Conservation (phyloP, 345 rosid genomes). For the Arabis alpina region DNA sequence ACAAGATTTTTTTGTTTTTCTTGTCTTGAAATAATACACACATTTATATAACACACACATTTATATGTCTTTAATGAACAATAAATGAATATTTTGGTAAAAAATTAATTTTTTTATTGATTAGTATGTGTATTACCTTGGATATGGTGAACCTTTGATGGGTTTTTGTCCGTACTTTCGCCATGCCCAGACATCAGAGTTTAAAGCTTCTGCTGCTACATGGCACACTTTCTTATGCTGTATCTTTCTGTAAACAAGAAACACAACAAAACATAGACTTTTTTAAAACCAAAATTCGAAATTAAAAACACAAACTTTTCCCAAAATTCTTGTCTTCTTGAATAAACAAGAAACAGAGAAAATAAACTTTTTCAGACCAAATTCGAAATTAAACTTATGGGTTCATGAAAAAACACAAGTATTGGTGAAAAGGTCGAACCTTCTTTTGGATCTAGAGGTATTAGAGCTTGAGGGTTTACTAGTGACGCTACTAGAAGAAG, state of each 20-base stretch:
- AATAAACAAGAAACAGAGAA: neutral
- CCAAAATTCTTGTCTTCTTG: neutral
- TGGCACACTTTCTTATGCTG: conserved; percentile 86
- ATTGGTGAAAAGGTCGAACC: conserved; percentile 45
- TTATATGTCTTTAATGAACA: conserved; percentile 24
- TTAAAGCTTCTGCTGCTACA: conserved; percentile 84
- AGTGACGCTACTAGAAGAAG: conserved; percentile 44
- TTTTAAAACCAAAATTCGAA: conserved; percentile 11
- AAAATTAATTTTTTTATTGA: neutral
- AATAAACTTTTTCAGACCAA: neutral
- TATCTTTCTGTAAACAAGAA: conserved; percentile 64
- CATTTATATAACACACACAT: conserved; percentile 21
- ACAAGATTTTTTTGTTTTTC: conserved; percentile 5
- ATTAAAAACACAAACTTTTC: neutral
- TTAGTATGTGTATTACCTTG: conserved; percentile 54
- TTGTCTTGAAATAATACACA: conserved; percentile 31
- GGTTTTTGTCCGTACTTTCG: conserved; percentile 99
- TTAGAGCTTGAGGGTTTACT: conserved; percentile 53
- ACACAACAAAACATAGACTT: neutral
- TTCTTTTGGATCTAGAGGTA: conserved; percentile 80
- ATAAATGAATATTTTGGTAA: conserved; percentile 25
- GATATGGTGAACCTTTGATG: conserved; percentile 98
- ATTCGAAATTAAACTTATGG: conserved; percentile 9
- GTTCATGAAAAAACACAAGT: neutral
- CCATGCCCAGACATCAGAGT: conserved; percentile 99